Conservation (phyloP, 2,329 filamentous ascomycete genomes). For the Dissoconium aciculare region DNA sequence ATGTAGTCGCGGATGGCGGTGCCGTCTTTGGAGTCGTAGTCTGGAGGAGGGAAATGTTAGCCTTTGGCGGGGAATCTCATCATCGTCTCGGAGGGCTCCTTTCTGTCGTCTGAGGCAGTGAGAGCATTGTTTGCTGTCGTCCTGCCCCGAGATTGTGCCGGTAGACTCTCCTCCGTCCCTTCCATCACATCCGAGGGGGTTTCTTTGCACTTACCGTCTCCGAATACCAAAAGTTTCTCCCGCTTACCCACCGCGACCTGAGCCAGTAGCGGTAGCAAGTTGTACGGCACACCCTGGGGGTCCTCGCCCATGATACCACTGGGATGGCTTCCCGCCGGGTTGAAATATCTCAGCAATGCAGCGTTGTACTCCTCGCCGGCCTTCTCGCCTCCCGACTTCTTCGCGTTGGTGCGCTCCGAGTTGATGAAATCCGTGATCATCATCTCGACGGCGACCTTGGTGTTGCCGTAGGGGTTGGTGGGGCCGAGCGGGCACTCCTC, state of each 20-base stretch:
- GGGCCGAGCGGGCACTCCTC: constrained; percentile 91
- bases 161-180: too few relatives aligned
- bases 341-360: constrained; percentile 91
- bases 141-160: too few relatives aligned
- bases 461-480: constrained; percentile 95
- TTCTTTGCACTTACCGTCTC: constrained; percentile 52
- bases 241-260: constrained; percentile 93
- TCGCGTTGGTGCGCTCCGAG: constrained; percentile 66
- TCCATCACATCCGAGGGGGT: constrained; percentile 2
- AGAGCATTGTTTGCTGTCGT: too few relatives aligned
- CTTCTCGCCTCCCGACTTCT: constrained; percentile 70
- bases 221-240: constrained; percentile 87
- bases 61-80: too few relatives aligned
- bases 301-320: constrained; percentile 97
- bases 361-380: constrained; percentile 75
- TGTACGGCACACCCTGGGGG: constrained; percentile 88
- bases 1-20: constrained; percentile 97
- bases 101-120: too few relatives aligned
- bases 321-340: constrained; percentile 87
- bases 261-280: constrained; percentile 81
- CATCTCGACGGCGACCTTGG: constrained; percentile 80
- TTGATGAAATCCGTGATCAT: constrained; percentile 86
- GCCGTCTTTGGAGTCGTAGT: constrained; percentile 80
- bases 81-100: constrained; percentile 9
- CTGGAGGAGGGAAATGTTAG: constrained; percentile 32